These are phyloP conservation scores for Asterophora parasitica DNA, from an alignment of 768 basidiomycete species.

Conservation along the genomic window DNA sequence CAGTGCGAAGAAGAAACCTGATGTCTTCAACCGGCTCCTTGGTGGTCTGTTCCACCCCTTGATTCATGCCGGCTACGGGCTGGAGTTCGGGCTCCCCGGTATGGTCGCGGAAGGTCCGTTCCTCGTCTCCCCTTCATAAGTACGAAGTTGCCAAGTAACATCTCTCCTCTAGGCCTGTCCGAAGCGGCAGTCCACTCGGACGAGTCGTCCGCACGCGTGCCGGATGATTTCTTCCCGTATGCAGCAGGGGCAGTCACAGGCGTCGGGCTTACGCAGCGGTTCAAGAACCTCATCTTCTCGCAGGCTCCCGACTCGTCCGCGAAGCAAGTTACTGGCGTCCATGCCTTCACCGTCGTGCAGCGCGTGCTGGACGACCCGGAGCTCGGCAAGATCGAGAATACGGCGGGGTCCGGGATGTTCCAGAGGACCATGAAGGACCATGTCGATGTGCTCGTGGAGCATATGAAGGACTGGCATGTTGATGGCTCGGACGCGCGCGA, in stretches of 20 bases:
- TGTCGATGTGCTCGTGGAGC: constrained; percentile 3
- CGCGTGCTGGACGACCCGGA: constrained; percentile 19
- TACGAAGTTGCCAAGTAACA: too few species aligned
- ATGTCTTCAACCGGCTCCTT: constrained; percentile 47
- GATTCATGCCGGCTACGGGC: constrained; percentile 61
- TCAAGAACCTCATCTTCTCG: constrained; percentile 12
- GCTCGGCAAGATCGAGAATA: constrained; percentile 13
- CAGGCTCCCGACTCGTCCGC: neutral
- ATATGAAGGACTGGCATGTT: constrained; percentile 16
- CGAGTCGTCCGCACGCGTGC: constrained; percentile 22
- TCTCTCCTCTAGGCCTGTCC: constrained; percentile 54
- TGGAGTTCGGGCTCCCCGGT: constrained; percentile 58
- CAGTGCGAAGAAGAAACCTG: constrained; percentile 29
- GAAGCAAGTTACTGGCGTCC: constrained; percentile 2
- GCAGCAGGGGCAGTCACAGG: too few species aligned
- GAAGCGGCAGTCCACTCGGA: constrained; percentile 45
- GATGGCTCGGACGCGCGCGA: constrained; percentile 11
- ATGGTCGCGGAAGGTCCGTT: constrained; percentile 56
- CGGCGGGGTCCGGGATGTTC: constrained; percentile 10
- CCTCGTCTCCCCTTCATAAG: too few species aligned
- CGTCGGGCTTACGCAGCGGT: too few species aligned
- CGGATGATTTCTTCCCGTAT: constrained; percentile 15
- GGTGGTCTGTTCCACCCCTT: constrained; percentile 59
- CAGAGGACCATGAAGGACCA: constrained; percentile 11
- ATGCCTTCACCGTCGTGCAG: constrained; percentile 17